Conservation (phyloP, 495 filamentous ascomycete genomes). For the Tuber indicum region DNA sequence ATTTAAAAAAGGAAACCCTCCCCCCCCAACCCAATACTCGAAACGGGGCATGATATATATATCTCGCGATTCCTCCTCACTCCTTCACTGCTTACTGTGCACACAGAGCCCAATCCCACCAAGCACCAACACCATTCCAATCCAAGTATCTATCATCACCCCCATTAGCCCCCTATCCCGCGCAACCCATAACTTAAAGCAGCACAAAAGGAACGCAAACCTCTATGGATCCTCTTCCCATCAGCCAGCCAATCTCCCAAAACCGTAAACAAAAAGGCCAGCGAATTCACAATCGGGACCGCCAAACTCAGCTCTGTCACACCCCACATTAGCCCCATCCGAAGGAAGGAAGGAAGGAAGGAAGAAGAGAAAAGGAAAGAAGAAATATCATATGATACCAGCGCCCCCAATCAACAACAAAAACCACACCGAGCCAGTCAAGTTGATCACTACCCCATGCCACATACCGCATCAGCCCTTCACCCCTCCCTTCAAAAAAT, state of each 20-base stretch:
- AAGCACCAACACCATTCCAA: conserved; percentile 75
- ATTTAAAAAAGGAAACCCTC: too few relatives aligned
- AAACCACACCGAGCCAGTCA: conserved; percentile 96
- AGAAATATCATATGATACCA: conserved; percentile 52
- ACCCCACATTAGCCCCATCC: conserved; percentile 2
- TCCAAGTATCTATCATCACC: conserved; percentile 63
- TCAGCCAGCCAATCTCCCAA: conserved; percentile 94
- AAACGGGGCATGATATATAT: neutral
- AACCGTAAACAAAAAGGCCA: conserved; percentile 93
- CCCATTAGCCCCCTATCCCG: neutral
- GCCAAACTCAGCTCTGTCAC: conserved; percentile 75
- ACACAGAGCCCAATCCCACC: conserved; percentile 85
- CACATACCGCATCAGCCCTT: conserved; percentile 13
- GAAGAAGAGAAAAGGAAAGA: conserved; percentile 13
- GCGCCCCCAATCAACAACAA: conserved; percentile 90
- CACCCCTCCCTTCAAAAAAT: neutral
- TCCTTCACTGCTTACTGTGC: conserved; percentile 50
- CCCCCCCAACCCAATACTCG: neutral
- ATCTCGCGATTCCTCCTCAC: too few relatives aligned
- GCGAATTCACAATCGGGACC: conserved; percentile 87
- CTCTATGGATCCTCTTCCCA: conserved; percentile 73
- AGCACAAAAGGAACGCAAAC: conserved; percentile 32
- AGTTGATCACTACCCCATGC: conserved; percentile 56
- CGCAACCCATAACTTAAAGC: neutral
- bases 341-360: conserved; percentile 6